These are phyloP conservation scores for Trypethelium eluteriae DNA, from an alignment of 495 filamentous ascomycete species.

Conservation along the genomic window DNA sequence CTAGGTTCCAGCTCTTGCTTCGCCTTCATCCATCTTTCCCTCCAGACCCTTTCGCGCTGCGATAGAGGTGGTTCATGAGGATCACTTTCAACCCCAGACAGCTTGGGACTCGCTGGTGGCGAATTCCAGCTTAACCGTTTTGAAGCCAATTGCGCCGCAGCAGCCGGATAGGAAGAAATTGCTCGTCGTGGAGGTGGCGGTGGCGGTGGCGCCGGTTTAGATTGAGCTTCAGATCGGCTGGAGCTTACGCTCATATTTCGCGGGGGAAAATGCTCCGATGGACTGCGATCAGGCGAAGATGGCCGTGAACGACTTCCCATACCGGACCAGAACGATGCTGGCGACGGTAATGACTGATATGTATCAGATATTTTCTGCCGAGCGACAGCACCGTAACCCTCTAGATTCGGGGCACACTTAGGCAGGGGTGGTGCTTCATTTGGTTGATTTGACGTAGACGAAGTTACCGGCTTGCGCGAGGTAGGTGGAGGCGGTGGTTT, in stretches of 20 bases:
- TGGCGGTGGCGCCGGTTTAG: conserved; percentile 31
- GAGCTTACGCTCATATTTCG: conserved; percentile 10
- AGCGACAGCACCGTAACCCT: conserved; percentile 7
- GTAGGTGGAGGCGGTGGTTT: conserved; percentile 21
- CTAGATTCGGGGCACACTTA: conserved; percentile 12
- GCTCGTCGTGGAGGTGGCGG: conserved; percentile 36
- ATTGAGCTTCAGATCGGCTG: not conserved
- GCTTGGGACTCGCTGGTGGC: conserved; percentile 17
- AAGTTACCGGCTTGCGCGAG: conserved; percentile 31
- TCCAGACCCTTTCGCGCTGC: conserved; percentile 81
- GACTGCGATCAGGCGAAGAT: conserved; percentile 1
- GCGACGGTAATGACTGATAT: conserved; percentile 9
- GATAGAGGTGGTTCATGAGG: conserved; percentile 39
- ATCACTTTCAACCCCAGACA: conserved; percentile 16
- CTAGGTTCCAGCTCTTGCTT: conserved; percentile 57
- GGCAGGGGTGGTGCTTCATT: conserved; percentile 14
- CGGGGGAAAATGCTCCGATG: conserved; percentile 20
- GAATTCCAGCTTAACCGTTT: conserved; percentile 26
- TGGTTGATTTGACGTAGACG: conserved; percentile 20
- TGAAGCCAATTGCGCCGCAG: conserved; percentile 40
- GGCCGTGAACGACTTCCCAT: not conserved
- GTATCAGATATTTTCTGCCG: conserved; percentile 9
- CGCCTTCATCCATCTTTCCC: conserved; percentile 66
- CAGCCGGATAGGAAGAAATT: conserved; percentile 37
- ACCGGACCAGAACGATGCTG: not conserved